A percentile compares a stretch with the other conserved stretches of the same genome.
Evolutionary conservation across 2,329 filamentous ascomycete species (phyloP).

Genomic region (Aspergillus vadensis): DNA sequence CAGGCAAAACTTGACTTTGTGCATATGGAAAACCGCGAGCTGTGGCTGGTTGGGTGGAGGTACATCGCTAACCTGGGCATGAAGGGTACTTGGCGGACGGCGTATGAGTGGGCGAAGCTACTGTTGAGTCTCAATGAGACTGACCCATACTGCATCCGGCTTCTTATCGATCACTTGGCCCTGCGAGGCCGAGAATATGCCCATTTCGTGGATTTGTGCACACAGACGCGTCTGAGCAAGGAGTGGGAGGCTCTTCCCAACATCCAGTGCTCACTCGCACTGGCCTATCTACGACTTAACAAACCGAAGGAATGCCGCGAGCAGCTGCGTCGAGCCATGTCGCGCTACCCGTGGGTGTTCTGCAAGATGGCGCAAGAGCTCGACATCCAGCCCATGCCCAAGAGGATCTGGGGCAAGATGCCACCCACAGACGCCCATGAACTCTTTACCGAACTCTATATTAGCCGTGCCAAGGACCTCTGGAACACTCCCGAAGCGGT

Average conservation of each 20-base stretch:
- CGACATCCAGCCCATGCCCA: constrained; percentile 72
- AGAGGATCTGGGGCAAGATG: constrained; percentile 77
- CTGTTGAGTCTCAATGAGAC: constrained; percentile 71
- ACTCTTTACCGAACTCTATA: constrained; percentile 75
- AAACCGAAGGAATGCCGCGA: constrained; percentile 66
- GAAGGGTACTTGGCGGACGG: constrained; percentile 92
- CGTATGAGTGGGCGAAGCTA: constrained; percentile 90
- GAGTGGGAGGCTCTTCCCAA: constrained; percentile 64
- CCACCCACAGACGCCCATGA: constrained; percentile 66
- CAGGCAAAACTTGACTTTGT: constrained; percentile 78
- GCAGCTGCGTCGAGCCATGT: constrained; percentile 68
- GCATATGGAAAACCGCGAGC: constrained; percentile 83
- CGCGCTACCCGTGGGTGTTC: constrained; percentile 80
- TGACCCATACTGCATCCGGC: constrained; percentile 81
- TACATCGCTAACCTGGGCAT: constrained; percentile 83
- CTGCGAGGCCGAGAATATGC: constrained; percentile 76
- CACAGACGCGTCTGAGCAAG: constrained; percentile 52
- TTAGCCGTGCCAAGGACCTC: constrained; percentile 73
- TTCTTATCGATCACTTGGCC: constrained; percentile 81
- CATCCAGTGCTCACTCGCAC: constrained; percentile 71
- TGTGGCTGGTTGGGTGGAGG: constrained; percentile 86
- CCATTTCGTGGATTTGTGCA: constrained; percentile 72
- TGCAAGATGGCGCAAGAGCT: constrained; percentile 77
- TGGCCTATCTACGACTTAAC: constrained; percentile 73
- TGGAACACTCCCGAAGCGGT: constrained; percentile 80